A percentile compares a stretch with the other conserved stretches of the same genome.
phyloP scores from a whole-genome alignment of 2,329 filamentous ascomycete species.

The Pleochaeta shiraiana region DNA sequence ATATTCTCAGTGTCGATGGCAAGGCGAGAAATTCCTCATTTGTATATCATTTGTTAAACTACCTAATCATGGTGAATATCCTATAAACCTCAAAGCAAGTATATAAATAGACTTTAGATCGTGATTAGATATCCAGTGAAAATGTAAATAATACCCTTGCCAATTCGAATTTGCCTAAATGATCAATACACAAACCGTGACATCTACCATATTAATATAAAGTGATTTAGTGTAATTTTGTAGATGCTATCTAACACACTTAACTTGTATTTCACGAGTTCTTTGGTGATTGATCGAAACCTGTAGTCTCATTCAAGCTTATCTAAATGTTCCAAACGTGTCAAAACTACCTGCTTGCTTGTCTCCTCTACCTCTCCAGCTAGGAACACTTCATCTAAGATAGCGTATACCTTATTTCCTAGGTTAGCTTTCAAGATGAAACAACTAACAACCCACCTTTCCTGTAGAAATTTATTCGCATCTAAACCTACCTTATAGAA shows the following conservation, averaged over 20 bases:
- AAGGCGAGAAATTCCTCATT: background rate
- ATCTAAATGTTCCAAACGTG: slow-evolving; percentile 81
- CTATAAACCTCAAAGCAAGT: background rate
- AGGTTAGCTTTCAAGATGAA: background rate
- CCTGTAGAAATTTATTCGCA: too few relatives aligned
- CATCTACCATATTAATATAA: background rate
- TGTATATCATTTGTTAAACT: background rate
- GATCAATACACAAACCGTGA: background rate
- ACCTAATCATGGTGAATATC: background rate
- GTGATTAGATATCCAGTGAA: background rate
- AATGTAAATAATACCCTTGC: background rate
- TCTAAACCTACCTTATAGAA: slow-evolving; percentile 43
- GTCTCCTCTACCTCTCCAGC: slow-evolving; percentile 98
- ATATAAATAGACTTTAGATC: background rate
- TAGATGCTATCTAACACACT: too few relatives aligned
- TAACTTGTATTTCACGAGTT: too few relatives aligned
- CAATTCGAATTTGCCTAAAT: background rate
- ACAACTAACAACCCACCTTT: too few relatives aligned
- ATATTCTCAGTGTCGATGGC: background rate
- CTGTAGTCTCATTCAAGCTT: slow-evolving; percentile 52
- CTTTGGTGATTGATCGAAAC: background rate
- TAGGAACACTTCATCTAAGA: slow-evolving; percentile 93
- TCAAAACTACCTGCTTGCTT: slow-evolving; percentile 93
- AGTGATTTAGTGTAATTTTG: too few relatives aligned
- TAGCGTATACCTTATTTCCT: slow-evolving; percentile 58